Conservation (phyloP, 495 filamentous ascomycete species). For the Entonaema liquescens region DNA sequence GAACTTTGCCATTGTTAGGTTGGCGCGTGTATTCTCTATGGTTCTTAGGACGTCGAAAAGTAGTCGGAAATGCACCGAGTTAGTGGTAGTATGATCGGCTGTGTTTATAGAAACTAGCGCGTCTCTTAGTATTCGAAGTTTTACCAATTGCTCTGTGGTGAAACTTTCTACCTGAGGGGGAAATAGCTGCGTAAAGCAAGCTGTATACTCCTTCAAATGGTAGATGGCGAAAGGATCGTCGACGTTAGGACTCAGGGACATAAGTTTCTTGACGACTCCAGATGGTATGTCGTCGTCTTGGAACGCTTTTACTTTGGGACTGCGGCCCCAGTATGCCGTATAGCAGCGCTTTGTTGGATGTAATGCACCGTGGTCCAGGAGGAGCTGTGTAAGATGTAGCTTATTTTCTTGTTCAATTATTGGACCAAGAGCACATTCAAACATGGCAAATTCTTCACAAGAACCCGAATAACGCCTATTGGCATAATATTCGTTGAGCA, state of each 20-base stretch:
- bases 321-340: background rate
- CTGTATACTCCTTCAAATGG: too few species aligned
- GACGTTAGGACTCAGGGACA: background rate
- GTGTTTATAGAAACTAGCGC: too few species aligned
- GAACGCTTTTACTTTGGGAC: background rate
- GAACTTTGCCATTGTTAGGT: background rate
- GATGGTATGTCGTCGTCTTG: background rate
- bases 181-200: too few species aligned
- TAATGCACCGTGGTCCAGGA: background rate
- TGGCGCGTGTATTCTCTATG: background rate
- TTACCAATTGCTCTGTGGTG: too few species aligned
- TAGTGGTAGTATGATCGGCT: too few species aligned
- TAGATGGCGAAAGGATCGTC: too few species aligned
- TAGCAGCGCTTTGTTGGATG: background rate
- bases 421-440: background rate
- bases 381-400: background rate
- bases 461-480: background rate
- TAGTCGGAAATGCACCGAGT: too few species aligned
- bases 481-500: background rate
- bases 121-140: too few species aligned
- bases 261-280: background rate
- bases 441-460: background rate
- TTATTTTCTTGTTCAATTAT: background rate
- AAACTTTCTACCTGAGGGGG: too few species aligned
- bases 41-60: background rate